Evolutionary conservation across 2,329 filamentous ascomycete species (phyloP).

Genomic region (Exophiala bonariae): DNA sequence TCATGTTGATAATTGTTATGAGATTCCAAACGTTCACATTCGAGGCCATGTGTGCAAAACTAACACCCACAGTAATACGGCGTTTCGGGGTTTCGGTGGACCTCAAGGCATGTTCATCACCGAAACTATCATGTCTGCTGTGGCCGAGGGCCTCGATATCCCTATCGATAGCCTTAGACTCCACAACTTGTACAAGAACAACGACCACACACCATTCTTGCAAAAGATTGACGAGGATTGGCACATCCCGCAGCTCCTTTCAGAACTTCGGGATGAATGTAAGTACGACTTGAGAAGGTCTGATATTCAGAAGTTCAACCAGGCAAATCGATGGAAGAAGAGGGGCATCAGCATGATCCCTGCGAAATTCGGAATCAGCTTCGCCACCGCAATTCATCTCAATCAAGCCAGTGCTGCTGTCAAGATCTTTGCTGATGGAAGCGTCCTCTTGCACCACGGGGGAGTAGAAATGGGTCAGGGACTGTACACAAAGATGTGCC

Average conservation of each 20-base stretch:
- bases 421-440: slow-evolving; percentile 96
- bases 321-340: slow-evolving; percentile 89
- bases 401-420: slow-evolving; percentile 96
- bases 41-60: slow-evolving; percentile 87
- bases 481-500: slow-evolving; percentile 93
- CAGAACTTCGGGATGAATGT: slow-evolving; percentile 78
- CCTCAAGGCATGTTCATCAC: slow-evolving; percentile 95
- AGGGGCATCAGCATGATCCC: slow-evolving; percentile 83
- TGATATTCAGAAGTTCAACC: slow-evolving; percentile 77
- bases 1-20: slow-evolving; percentile 87
- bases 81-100: slow-evolving; percentile 94
- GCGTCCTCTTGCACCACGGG: slow-evolving; percentile 87
- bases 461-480: slow-evolving; percentile 99
- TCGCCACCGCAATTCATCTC: slow-evolving; percentile 82
- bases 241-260: slow-evolving; percentile 94
- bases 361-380: slow-evolving; percentile 97
- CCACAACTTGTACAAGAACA: slow-evolving; percentile 82
- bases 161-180: slow-evolving; percentile 77
- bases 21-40: slow-evolving; percentile 80
- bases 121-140: slow-evolving; percentile 85
- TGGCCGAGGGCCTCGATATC: slow-evolving; percentile 83
- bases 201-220: slow-evolving; percentile 86
- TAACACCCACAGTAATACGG: slow-evolving; percentile 96
- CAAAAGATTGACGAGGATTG: slow-evolving; percentile 79
- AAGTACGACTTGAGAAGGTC: slow-evolving; percentile 68